These are phyloP conservation scores for Solanum appendiculatum DNA, from an alignment of 257 asterid genomes.

Conservation along the genomic window DNA sequence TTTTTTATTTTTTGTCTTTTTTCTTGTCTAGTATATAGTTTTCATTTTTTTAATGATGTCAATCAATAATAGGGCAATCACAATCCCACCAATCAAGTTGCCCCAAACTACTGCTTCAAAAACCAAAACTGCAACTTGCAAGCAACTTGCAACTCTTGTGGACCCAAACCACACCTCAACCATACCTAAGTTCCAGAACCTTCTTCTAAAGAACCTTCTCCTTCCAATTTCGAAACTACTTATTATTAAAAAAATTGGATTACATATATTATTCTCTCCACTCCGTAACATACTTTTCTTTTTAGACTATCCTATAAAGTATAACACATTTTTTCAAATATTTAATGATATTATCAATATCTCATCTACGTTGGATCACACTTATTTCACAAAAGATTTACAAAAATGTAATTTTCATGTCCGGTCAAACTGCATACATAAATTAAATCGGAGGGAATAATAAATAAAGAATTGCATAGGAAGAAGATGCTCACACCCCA, in stretches of 20 bases:
- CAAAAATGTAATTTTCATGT: background rate
- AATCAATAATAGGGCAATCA: background rate
- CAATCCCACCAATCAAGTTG: slow-evolving; percentile 1
- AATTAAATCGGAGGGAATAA: too few relatives aligned
- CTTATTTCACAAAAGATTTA: too few relatives aligned
- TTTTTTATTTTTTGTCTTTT: background rate
- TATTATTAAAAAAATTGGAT: background rate
- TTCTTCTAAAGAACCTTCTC: background rate
- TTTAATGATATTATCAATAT: background rate
- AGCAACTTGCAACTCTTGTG: background rate
- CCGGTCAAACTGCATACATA: accelerated
- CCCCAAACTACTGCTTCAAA: background rate
- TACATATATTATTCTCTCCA: background rate
- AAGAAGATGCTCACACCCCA: slow-evolving; percentile 6
- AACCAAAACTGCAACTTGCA: background rate
- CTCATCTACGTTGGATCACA: too few relatives aligned
- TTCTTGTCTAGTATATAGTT: background rate
- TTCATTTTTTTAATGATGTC: background rate
- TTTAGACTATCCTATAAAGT: background rate
- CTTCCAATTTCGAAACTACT: slow-evolving; percentile 20
- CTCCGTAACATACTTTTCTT: accelerated
- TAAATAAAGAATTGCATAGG: background rate
- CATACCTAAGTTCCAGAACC: slow-evolving; percentile 1
- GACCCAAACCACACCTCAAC: slow-evolving; percentile 8
- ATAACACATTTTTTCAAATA: background rate